Base-by-base conservation (phyloP, 495 filamentous ascomycete species). In the Peziza echinospora region DNA sequence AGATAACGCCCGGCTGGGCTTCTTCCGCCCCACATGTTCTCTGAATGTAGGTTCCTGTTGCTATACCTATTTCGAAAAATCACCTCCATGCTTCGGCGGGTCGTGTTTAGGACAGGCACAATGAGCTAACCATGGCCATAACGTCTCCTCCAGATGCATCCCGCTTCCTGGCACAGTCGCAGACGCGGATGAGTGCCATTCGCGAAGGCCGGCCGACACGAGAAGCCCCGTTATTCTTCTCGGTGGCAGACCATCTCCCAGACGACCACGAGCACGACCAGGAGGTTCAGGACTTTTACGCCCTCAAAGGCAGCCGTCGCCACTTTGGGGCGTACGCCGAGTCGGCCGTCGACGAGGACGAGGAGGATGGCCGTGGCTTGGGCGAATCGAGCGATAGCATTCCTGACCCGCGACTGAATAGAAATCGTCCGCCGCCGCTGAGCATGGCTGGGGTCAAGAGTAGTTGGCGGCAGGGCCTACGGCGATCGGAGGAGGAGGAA, bases 61-160 rank as follows among this genome's bases (percentile, higher is more conserved):
- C n/a, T n/a, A n/a, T n/a, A n/a, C n/a, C n/a, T n/a, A n/a, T n/a
- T n/a, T n/a, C n/a, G n/a, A n/a, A n/a, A n/a, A n/a, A n/a, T n/a
- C n/a, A n/a, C n/a, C n/a, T n/a, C n/a, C n/a, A n/a, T n/a, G n/a
- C n/a, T n/a, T n/a, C n/a, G n/a, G n/a, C n/a, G n/a, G n/a, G n/a
- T n/a, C n/a, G n/a, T n/a, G n/a, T n/a, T n/a, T n/a, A n/a, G n/a
- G n/a, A n/a, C n/a, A n/a, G n/a, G n/a, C n/a, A n/a, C n/a, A n/a
- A n/a, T n/a, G n/a, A n/a, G n/a, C n/a, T n/a, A n/a, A n/a, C n/a
- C n/a, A n/a, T n/a, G n/a, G n/a, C n/a, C n/a, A n/a, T n/a, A n/a
- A n/a, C n/a, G n/a, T n/a, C n/a, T n/a, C n/a, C n/a, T n/a, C n/a
- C 52, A 97, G 89, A 97, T 80, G 89, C 89, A 54, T 96, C 91